Percentiles rank a stretch among this genome's conserved stretches.
phyloP scores from a whole-genome alignment of 2,329 filamentous ascomycete genomes.

The Karstenula rhodostoma region DNA sequence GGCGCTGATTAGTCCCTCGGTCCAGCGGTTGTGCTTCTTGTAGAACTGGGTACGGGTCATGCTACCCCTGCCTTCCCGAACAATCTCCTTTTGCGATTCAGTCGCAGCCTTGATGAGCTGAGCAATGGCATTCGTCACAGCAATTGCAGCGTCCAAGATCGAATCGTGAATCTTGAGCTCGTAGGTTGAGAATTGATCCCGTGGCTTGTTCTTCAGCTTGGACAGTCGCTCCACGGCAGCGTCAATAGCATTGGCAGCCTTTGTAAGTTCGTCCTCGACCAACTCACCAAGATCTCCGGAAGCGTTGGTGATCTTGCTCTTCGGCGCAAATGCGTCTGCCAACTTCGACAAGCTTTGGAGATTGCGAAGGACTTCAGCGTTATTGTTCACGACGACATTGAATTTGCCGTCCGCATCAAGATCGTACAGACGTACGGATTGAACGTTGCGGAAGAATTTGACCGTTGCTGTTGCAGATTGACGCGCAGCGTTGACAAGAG shows the following conservation, averaged over 20 bases:
- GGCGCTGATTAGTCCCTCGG: constrained; percentile 94
- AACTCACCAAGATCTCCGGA: constrained; percentile 91
- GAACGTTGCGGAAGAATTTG: constrained; percentile 92
- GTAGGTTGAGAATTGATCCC: constrained; percentile 93
- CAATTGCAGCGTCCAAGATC: constrained; percentile 90
- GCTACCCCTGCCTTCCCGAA: constrained; percentile 87
- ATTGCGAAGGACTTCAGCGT: constrained; percentile 94
- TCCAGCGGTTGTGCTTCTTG: constrained; percentile 99
- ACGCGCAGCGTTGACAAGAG: constrained; percentile 81
- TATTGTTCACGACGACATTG: constrained; percentile 96
- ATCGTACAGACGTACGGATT: constrained; percentile 91
- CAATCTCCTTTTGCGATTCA: constrained; percentile 93
- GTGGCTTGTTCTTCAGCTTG: constrained; percentile 95
- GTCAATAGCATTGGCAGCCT: constrained; percentile 94
- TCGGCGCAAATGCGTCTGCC: constrained; percentile 89
- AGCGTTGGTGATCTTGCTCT: constrained; percentile 79
- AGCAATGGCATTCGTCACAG: constrained; percentile 92
- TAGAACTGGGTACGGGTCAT: constrained; percentile 94
- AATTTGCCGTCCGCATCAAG: constrained; percentile 92
- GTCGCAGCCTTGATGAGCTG: constrained; percentile 95
- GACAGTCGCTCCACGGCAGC: constrained; percentile 87
- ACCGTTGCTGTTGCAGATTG: constrained; percentile 87
- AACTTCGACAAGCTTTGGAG: constrained; percentile 93
- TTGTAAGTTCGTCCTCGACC: constrained; percentile 89
- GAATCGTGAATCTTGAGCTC: constrained; percentile 95